These are phyloP conservation scores for Thuja plicata DNA, from an alignment of 83 land plant genomes.

Conservation along the genomic window DNA sequence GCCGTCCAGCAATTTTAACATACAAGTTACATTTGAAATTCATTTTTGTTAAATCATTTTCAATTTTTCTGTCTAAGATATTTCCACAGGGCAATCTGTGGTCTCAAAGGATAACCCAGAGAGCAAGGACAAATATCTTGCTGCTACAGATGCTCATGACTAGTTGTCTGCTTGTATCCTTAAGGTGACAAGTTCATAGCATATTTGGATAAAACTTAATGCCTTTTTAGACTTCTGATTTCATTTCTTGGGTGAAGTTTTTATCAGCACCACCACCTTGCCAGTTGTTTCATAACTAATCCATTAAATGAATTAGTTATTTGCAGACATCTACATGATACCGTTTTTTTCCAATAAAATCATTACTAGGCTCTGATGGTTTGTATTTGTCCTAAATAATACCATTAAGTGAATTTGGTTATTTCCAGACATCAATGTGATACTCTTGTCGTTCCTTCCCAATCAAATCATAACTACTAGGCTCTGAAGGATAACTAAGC, in stretches of 20 bases:
- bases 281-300: neutral
- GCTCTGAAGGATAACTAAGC: neutral
- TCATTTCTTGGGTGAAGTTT: neutral
- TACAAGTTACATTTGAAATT: neutral
- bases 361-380: neutral
- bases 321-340: neutral
- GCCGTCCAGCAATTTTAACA: neutral
- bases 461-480: neutral
- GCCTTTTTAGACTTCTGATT: neutral
- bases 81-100: neutral
- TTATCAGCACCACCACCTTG: neutral
- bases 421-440: neutral
- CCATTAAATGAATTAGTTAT: neutral
- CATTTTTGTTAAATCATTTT: neutral
- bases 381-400: neutral
- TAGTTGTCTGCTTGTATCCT: neutral
- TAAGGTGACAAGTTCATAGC: neutral
- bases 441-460: neutral
- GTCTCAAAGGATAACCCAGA: neutral
- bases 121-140: neutral
- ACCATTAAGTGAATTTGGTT: neutral
- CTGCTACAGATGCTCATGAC: neutral
- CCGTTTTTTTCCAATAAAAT: neutral
- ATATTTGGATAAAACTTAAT: neutral
- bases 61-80: neutral